phyloP scores from a whole-genome alignment of 1,139 yeast species.

The Lodderomyces margitis region DNA sequence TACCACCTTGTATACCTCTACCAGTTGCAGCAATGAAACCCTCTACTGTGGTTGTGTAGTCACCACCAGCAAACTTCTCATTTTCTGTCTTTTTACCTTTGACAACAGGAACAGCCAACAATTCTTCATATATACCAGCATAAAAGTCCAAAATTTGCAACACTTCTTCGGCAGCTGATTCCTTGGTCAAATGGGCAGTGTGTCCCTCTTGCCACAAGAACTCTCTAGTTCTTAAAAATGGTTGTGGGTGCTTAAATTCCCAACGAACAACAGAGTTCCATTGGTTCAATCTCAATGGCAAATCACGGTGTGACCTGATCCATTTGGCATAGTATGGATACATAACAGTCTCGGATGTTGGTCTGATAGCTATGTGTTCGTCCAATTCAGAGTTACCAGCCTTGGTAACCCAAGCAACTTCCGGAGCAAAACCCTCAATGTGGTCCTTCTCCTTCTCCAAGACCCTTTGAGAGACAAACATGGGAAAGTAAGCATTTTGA shows the following conservation, averaged over 20 bases:
- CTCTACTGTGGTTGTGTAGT: constrained; percentile 91
- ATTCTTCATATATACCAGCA: constrained; percentile 79
- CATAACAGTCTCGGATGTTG: constrained; percentile 99
- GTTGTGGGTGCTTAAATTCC: constrained; percentile 99
- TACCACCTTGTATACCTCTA: constrained; percentile 99
- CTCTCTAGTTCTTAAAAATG: constrained; percentile 97
- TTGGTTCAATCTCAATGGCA: constrained; percentile 94
- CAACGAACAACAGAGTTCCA: constrained; percentile 99
- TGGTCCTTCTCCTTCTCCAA: constrained; percentile 98
- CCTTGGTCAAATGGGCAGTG: constrained; percentile 86
- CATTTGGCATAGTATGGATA: constrained; percentile 99
- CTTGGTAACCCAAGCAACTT: constrained; percentile 98
- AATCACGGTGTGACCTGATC: constrained; percentile 97
- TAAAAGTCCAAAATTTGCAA: constrained; percentile 83
- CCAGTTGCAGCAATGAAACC: constrained; percentile 98
- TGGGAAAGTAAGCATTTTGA: constrained; percentile 94
- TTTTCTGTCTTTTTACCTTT: constrained; percentile 95
- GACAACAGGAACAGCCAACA: constrained; percentile 95
- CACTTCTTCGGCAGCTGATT: constrained; percentile 82
- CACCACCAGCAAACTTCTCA: constrained; percentile 98
- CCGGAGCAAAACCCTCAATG: constrained; percentile 99
- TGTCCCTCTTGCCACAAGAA: constrained; percentile 99
- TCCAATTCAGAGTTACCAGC: constrained; percentile 95
- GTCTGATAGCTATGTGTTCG: constrained; percentile 98
- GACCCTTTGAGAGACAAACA: constrained; percentile 92